Evolutionary conservation across 768 basidiomycete species (phyloP).

Genomic region (Xerocomellus dryophilus): DNA sequence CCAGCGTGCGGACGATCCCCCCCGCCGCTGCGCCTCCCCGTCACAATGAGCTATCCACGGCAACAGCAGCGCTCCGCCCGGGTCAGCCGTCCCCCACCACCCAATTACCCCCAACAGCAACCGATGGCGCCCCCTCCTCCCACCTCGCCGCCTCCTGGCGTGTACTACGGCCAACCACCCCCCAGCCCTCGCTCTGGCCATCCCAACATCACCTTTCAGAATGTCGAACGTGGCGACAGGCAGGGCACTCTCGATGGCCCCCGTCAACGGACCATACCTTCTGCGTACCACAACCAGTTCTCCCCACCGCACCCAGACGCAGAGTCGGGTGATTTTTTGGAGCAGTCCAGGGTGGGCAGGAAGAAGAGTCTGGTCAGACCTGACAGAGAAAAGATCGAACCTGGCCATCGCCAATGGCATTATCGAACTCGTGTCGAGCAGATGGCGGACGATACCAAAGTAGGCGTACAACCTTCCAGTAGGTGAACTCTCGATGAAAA

Average conservation of each 20-base stretch:
- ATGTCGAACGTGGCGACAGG: conserved; percentile 67
- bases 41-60: conserved; percentile 40
- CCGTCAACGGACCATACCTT: conserved; percentile 45
- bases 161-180: conserved; percentile 19
- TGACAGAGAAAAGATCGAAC: conserved; percentile 95
- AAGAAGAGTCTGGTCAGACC: conserved; percentile 93
- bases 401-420: conserved; percentile 90
- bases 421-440: conserved; percentile 86
- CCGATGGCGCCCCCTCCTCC: conserved; percentile 18
- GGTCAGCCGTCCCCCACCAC: conserved; percentile 33
- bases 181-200: conserved; percentile 19
- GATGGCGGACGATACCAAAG: conserved; percentile 64
- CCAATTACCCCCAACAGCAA: conserved; percentile 37
- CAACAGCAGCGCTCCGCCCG: conserved; percentile 37
- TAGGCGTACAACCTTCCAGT: conserved; percentile 83
- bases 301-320: conserved; percentile 37
- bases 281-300: conserved; percentile 46
- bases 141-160: conserved; percentile 12
- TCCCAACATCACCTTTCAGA: conserved; percentile 65
- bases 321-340: conserved; percentile 36
- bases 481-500: conserved; percentile 34
- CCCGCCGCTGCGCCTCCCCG: neutral
- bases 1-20: conserved; percentile 3
- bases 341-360: conserved; percentile 56
- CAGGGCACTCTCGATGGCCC: conserved; percentile 53